A percentile compares a stretch with the other conserved stretches of the same genome.
Evolutionary conservation across 768 basidiomycete species (phyloP).

Genomic region (Clitopilus passeckerianus): DNA sequence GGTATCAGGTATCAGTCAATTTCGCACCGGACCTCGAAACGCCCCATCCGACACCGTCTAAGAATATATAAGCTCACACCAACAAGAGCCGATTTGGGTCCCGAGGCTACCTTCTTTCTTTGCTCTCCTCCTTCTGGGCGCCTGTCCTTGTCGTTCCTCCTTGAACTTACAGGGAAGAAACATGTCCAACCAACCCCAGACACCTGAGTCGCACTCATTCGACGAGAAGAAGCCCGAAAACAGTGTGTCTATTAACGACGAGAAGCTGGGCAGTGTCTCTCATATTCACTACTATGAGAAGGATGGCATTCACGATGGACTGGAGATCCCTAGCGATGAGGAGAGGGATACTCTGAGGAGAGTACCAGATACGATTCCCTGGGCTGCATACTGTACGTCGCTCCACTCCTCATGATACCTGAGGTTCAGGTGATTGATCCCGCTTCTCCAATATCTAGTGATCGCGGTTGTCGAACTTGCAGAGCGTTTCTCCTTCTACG

Average conservation of each 20-base stretch:
- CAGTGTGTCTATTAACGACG: background rate
- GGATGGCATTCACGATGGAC: constrained; percentile 39
- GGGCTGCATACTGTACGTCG: constrained; percentile 48
- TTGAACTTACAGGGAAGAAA: background rate
- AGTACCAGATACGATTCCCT: constrained; percentile 54
- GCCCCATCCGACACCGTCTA: background rate
- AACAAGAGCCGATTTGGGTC: background rate
- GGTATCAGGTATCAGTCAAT: background rate
- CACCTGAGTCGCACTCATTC: background rate
- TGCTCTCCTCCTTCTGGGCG: background rate
- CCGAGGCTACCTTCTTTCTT: background rate
- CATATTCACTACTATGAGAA: constrained; percentile 4
- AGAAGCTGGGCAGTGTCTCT: background rate
- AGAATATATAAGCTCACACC: background rate
- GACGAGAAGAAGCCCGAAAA: background rate
- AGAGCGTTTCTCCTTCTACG: constrained; percentile 67
- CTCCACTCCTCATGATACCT: background rate
- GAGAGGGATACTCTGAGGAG: constrained; percentile 54
- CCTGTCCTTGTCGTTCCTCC: background rate
- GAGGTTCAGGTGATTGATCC: background rate
- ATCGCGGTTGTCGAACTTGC: constrained; percentile 66
- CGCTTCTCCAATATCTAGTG: constrained; percentile 25
- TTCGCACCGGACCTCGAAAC: background rate
- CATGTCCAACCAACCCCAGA: background rate
- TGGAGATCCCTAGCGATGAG: constrained; percentile 61